Conservation (phyloP, 2,329 filamentous ascomycete genomes). For the Nemania sp. region DNA sequence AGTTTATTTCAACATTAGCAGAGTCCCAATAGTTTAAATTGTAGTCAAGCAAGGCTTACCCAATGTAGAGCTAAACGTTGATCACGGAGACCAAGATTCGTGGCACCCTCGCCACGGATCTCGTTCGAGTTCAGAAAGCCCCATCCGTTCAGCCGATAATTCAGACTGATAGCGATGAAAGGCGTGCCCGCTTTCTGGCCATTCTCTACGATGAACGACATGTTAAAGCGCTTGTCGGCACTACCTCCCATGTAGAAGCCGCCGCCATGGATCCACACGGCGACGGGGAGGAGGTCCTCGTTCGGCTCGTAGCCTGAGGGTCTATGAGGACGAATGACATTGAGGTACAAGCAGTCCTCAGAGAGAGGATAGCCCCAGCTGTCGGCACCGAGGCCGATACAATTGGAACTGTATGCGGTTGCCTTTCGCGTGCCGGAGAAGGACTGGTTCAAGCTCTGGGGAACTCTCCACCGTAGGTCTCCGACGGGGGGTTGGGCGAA, state of each 20-base stretch:
- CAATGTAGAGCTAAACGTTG: slow-evolving; percentile 6
- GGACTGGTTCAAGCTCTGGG: slow-evolving; percentile 2
- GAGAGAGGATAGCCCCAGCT: slow-evolving; percentile 6
- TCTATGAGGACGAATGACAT: slow-evolving; percentile 8
- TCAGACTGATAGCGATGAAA: slow-evolving; percentile 11
- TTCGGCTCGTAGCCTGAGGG: not conserved
- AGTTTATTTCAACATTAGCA: not conserved
- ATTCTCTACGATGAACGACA: slow-evolving; percentile 12
- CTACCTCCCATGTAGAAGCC: slow-evolving; percentile 12
- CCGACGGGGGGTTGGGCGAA: slow-evolving; percentile 6
- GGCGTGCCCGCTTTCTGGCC: not conserved
- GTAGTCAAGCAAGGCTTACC: not conserved
- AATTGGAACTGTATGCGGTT: not conserved
- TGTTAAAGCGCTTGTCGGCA: slow-evolving; percentile 9
- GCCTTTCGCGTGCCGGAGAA: not conserved
- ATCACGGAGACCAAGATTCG: slow-evolving; percentile 5
- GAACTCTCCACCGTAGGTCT: slow-evolving; percentile 2
- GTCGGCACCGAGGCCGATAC: slow-evolving; percentile 7
- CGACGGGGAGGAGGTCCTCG: not conserved
- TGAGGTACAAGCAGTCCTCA: slow-evolving; percentile 9
- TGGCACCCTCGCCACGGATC: not conserved
- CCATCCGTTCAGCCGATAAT: slow-evolving; percentile 2
- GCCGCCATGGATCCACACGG: slow-evolving; percentile 1
- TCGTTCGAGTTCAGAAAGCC: slow-evolving; percentile 2
- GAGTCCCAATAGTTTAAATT: not conserved